A percentile compares a stretch with the other conserved stretches of the same genome.
phyloP scores from a whole-genome alignment of 495 filamentous ascomycete genomes.

The Sporormia fimetaria region DNA sequence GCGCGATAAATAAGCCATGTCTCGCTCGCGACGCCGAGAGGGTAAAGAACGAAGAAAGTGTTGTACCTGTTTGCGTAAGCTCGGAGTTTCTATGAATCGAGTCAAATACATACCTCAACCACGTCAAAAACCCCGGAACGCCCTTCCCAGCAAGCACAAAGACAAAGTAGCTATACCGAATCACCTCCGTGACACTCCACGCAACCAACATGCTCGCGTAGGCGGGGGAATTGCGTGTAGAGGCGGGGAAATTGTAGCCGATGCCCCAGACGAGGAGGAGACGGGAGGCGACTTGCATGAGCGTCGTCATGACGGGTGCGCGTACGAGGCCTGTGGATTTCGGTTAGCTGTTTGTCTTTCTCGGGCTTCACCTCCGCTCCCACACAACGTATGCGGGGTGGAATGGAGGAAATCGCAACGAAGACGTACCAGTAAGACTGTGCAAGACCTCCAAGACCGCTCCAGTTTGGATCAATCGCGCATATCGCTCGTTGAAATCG shows the following conservation, averaged over 20 bases:
- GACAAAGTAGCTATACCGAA: constrained; percentile 81
- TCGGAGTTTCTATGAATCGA: too few relatives aligned
- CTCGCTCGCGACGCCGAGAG: constrained; percentile 80
- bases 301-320: constrained; percentile 70
- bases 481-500: constrained; percentile 47
- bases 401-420: constrained; percentile 1
- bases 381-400: not conserved
- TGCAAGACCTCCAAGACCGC: constrained; percentile 77
- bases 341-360: not conserved
- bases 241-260: constrained; percentile 49
- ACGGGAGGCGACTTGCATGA: constrained; percentile 77
- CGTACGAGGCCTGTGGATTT: constrained; percentile 56
- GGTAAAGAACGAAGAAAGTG: constrained; percentile 85
- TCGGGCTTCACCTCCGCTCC: not conserved
- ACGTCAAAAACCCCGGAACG: constrained; percentile 55
- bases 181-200: constrained; percentile 77
- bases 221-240: constrained; percentile 38
- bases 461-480: constrained; percentile 68
- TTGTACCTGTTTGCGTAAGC: constrained; percentile 50
- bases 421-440: constrained; percentile 48
- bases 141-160: constrained; percentile 49
- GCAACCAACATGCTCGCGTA: constrained; percentile 66
- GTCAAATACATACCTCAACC: constrained; percentile 62
- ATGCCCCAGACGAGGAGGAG: constrained; percentile 79
- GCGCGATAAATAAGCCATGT: constrained; percentile 60